Evolutionary conservation across 768 basidiomycete genomes (phyloP).

Genomic region (Bullera alba): DNA sequence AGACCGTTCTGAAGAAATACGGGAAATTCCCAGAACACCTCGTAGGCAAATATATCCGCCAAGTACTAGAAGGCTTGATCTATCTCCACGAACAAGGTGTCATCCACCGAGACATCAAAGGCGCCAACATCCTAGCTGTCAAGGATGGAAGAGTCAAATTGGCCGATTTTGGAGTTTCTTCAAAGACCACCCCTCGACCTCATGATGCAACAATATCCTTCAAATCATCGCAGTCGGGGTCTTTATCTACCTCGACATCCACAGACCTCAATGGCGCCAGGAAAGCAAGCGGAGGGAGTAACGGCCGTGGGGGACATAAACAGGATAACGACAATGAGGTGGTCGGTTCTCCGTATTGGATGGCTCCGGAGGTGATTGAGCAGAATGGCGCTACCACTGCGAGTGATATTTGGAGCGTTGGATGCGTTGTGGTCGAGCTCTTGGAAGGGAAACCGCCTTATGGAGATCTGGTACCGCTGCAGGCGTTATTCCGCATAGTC

Average conservation of each 20-base stretch:
- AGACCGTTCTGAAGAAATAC: conserved; percentile 91
- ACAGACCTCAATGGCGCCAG: too few species aligned
- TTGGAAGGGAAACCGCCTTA: conserved; percentile 88
- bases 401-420: conserved; percentile 95
- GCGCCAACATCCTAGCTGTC: conserved; percentile 95
- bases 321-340: conserved; percentile 67
- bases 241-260: too few species aligned
- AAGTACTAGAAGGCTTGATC: conserved; percentile 88
- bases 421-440: conserved; percentile 95
- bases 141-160: conserved; percentile 98
- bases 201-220: too few species aligned
- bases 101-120: conserved; percentile 98
- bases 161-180: conserved; percentile 97
- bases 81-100: conserved; percentile 99
- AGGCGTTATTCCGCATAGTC: conserved; percentile 94
- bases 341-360: conserved; percentile 98
- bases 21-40: conserved; percentile 98
- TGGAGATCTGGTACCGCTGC: conserved; percentile 94
- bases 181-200: conserved; percentile 65
- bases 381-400: conserved; percentile 95
- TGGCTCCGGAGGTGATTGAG: conserved; percentile 99
- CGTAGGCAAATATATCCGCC: conserved; percentile 92
- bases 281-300: background rate
- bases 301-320: background rate
- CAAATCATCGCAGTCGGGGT: too few species aligned